Evolutionary conservation across 116 monocot species (phyloP).

Genomic region (Iris pallida): DNA sequence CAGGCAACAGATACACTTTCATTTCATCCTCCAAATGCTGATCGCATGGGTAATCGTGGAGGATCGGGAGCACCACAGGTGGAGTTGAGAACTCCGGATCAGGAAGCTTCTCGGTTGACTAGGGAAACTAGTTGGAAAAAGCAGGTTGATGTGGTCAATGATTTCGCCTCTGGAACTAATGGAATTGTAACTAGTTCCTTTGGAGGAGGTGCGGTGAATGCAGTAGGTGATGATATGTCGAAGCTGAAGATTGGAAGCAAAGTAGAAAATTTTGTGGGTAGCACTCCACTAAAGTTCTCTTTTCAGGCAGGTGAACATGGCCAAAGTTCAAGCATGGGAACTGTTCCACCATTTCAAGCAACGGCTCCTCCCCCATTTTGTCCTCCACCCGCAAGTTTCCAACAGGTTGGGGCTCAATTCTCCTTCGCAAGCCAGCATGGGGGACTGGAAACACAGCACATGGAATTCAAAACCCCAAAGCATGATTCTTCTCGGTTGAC

Average conservation of each 20-base stretch:
- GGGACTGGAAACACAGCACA: slow-evolving; percentile 13
- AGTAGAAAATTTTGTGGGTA: neutral
- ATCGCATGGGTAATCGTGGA: no score
- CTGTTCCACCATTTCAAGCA: slow-evolving; percentile 3
- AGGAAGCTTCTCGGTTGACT: slow-evolving; percentile 8
- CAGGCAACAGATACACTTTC: no score
- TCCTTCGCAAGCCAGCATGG: slow-evolving; percentile 21
- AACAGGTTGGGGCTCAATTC: slow-evolving; percentile 14
- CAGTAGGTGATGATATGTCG: neutral
- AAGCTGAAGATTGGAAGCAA: neutral
- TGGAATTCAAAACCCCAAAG: slow-evolving; percentile 34
- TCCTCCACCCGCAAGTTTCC: slow-evolving; percentile 11
- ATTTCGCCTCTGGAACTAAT: slow-evolving; percentile 16
- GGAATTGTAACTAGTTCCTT: slow-evolving; percentile 11
- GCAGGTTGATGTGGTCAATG: slow-evolving; percentile 1
- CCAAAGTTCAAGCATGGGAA: slow-evolving; percentile 6
- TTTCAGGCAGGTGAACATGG: slow-evolving; percentile 17
- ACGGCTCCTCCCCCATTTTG: slow-evolving; percentile 8
- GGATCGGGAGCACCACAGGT: neutral
- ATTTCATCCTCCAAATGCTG: no score
- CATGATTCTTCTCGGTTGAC: slow-evolving; percentile 18
- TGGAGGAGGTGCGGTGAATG: neutral
- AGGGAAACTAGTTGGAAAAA: neutral
- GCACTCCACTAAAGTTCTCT: slow-evolving; percentile 8
- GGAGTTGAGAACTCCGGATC: slow-evolving; percentile 26